Conservation (phyloP, 192 early-diverging fungal genomes). For the Coemansia sp. region DNA sequence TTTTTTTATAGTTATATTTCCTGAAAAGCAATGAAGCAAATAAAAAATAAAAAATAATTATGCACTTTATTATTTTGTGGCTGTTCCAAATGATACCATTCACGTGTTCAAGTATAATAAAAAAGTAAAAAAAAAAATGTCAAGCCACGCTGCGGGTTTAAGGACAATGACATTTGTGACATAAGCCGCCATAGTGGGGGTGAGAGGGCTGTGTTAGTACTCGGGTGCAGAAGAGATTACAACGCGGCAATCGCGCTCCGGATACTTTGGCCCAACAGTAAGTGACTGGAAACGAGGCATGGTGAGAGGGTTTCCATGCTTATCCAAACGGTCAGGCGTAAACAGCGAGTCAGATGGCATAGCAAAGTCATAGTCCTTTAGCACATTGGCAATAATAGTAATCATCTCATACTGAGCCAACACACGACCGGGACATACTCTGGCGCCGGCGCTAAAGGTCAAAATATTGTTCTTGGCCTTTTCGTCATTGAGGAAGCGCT, state of each 20-base stretch:
- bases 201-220: neutral
- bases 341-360: slow-evolving; percentile 9
- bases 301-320: slow-evolving; percentile 6
- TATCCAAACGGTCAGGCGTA: slow-evolving; percentile 10
- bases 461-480: slow-evolving; percentile 15
- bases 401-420: slow-evolving; percentile 35
- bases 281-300: slow-evolving; percentile 25
- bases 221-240: slow-evolving; percentile 10
- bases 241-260: slow-evolving; percentile 27
- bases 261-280: slow-evolving; percentile 22
- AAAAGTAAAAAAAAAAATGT: neutral
- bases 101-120: neutral
- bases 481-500: slow-evolving; percentile 26
- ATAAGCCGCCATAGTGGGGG: neutral
- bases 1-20: neutral
- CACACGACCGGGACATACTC: slow-evolving; percentile 38
- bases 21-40: neutral
- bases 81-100: neutral
- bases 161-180: neutral
- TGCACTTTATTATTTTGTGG: neutral
- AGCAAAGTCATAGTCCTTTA: slow-evolving; percentile 30
- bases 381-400: slow-evolving; percentile 21
- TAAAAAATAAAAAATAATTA: neutral
- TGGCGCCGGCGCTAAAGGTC: slow-evolving; percentile 36
- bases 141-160: neutral